A percentile compares a stretch with the other conserved stretches of the same genome.
Evolutionary conservation across 164 flowering plant genomes (phyloP).

Genomic region (Malania oleifera): DNA sequence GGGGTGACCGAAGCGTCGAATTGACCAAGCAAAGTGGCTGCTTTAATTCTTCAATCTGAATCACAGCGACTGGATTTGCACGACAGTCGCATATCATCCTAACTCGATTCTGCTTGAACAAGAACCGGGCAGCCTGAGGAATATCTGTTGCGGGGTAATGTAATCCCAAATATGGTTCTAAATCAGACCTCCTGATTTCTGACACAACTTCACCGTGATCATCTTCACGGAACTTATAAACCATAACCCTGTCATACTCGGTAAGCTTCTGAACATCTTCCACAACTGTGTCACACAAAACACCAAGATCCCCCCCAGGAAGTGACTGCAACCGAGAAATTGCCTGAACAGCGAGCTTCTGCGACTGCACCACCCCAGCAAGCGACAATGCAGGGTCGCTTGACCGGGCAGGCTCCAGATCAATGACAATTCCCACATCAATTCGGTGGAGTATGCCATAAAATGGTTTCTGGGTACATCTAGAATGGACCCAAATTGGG

Average conservation of each 20-base stretch:
- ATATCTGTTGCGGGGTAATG: conserved; percentile 77
- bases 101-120: conserved; percentile 68
- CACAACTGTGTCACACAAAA: conserved; percentile 56
- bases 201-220: conserved; percentile 78
- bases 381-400: conserved; percentile 45
- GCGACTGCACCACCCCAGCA: conserved; percentile 64
- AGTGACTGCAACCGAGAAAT: conserved; percentile 68
- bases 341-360: conserved; percentile 67
- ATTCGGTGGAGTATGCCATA: conserved; percentile 70
- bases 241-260: conserved; percentile 79
- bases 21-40: conserved; percentile 48
- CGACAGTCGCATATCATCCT: conserved; percentile 66
- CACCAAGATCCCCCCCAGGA: conserved; percentile 53
- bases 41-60: conserved; percentile 41
- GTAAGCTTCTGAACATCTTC: conserved; percentile 62
- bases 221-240: conserved; percentile 79
- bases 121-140: conserved; percentile 73
- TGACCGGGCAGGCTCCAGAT: conserved; percentile 59
- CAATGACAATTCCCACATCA: conserved; percentile 64
- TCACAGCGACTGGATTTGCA: conserved; percentile 38
- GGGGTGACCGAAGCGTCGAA: conserved; percentile 64
- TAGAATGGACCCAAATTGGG: conserved; percentile 60
- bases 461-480: conserved; percentile 46
- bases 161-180: conserved; percentile 66
- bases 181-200: conserved; percentile 56